Base-by-base conservation (phyloP, 1,284 basidiomycete genomes). In the Ganoderma boninense region DNA sequence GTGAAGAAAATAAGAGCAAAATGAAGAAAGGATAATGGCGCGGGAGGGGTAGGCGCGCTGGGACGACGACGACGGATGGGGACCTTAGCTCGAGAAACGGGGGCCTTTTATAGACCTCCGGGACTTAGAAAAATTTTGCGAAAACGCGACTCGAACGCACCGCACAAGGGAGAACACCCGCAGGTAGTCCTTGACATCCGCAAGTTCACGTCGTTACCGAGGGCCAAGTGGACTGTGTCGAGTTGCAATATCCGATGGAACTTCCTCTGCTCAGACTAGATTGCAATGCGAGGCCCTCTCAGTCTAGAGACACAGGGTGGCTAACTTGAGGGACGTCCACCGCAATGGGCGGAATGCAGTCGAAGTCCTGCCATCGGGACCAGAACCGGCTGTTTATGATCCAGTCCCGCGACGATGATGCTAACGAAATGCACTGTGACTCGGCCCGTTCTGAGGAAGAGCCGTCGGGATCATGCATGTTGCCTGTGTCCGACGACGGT, bases 31-130 rank as follows among this genome's bases (percentile, higher is more conserved):
- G 4, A 23, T 20, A 52, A 52, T 52, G 49, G 14, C 29, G 29
- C 26, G 13, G 14, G n/a, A 56, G 29, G 26, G 29, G 13, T 32
- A 32, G 11, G 54, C 13, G 14, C 29, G 29, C 54, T 4, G 29
- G 54, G 29, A 56, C 26, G 29, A 56, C 29, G 54, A 32, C 54
- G 18, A 56, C 29, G 54, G 54, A 56, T 56, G 54, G 54, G 54
- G 54, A 14, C 54, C 49, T 56, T 56, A 56, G 54, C 26, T 29
- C 14, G 54, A 32, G 54, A 56, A 56, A 56, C 29, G 29, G 4
- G 14, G 26, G n/a, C 29, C 54, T 32, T 56, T 56, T 56, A 56
- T 56, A 32, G 26, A 14, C 16, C 16, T 29, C 29, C 14, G 14
- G 52, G 49, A 52, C 49, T 13, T 23, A 6, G 14, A 56, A 54